Conservation (phyloP, 371 early-diverging fungal genomes). For the Lichtheimia hyalospora region DNA sequence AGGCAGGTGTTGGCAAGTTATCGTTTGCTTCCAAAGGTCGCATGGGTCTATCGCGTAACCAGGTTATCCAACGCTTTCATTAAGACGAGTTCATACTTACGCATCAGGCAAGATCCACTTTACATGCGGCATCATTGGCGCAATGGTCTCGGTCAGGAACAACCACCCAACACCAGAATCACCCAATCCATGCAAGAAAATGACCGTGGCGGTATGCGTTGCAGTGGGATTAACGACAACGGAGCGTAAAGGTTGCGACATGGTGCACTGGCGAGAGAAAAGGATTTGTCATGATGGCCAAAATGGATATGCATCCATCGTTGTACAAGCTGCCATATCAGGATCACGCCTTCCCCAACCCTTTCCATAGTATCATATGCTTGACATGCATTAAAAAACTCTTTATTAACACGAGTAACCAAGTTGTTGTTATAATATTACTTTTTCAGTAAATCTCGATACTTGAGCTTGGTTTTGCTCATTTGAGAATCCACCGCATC, state of each 20-base stretch:
- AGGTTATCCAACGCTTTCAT: neutral
- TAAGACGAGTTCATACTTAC: constrained; percentile 23
- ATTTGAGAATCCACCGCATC: constrained; percentile 38
- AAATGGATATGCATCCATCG: too few species aligned
- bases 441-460: constrained; percentile 8
- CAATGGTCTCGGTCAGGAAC: constrained; percentile 66
- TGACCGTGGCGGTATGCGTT: constrained; percentile 76
- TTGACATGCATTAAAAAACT: too few species aligned
- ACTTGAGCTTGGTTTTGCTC: constrained; percentile 27
- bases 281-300: neutral
- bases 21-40: constrained; percentile 7
- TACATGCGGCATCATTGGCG: constrained; percentile 64
- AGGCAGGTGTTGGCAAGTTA: constrained; percentile 23
- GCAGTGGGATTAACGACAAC: constrained; percentile 45
- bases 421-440: neutral
- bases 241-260: constrained; percentile 4
- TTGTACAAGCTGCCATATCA: too few species aligned
- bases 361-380: too few species aligned
- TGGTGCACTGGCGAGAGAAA: constrained; percentile 1
- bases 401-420: too few species aligned
- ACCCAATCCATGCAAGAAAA: constrained; percentile 79
- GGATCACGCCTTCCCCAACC: too few species aligned
- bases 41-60: neutral
- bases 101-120: constrained; percentile 89
- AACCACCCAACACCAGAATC: constrained; percentile 73